A percentile compares a stretch with the other conserved stretches of the same genome.
These are phyloP conservation scores for Tetradesmus lagerheimii DNA, from an alignment of 139 green algal genomes.

Conservation along the genomic window DNA sequence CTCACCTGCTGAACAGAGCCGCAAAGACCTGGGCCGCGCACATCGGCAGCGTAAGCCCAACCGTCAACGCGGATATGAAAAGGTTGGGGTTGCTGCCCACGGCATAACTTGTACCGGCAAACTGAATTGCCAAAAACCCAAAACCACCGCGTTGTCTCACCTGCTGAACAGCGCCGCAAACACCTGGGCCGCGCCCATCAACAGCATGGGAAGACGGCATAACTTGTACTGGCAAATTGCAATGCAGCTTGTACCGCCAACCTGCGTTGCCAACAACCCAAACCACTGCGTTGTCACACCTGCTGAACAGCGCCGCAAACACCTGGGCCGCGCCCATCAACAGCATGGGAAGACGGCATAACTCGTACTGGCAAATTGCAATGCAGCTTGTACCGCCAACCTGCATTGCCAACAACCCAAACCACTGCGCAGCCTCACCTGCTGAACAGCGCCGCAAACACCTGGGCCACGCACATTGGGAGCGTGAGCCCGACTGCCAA, in stretches of 20 bases:
- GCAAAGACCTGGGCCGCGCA: constrained; percentile 60
- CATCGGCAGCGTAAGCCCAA: constrained; percentile 59
- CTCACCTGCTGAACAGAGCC: constrained; percentile 60
- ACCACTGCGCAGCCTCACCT: constrained; percentile 6
- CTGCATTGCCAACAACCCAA: no score
- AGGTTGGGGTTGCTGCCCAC: constrained; percentile 54
- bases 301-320: constrained; percentile 60
- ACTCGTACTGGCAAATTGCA: no score
- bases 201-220: no score
- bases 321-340: constrained; percentile 57
- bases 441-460: constrained; percentile 62
- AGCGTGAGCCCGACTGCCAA: constrained; percentile 61
- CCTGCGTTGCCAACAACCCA: no score
- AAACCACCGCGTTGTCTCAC: not conserved
- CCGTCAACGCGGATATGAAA: constrained; percentile 61
- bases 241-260: no score
- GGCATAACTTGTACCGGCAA: no score
- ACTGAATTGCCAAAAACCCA: no score
- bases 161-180: constrained; percentile 62
- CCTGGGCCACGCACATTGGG: constrained; percentile 54
- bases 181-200: constrained; percentile 55
- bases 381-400: no score
- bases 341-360: constrained; percentile 62
- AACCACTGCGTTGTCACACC: not conserved
- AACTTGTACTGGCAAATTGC: not conserved